Percentiles rank a stretch among this genome's conserved stretches.
phyloP scores from a whole-genome alignment of 805 yeast genomes.

The Ogataea methylovora region DNA sequence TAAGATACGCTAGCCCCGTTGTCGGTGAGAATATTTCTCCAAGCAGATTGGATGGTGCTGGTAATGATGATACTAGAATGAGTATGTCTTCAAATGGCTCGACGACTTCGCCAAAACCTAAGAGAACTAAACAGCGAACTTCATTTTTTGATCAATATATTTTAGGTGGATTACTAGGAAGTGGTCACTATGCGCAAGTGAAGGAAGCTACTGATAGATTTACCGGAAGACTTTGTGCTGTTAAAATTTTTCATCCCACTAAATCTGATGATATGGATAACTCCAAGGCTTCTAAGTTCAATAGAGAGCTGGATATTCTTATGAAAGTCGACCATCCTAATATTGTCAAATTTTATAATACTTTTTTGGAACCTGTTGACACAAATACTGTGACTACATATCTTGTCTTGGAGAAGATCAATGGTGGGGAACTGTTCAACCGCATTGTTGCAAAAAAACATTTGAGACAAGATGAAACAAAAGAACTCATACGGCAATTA shows the following conservation, averaged over 20 bases:
- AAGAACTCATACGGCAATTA: conserved; percentile 46
- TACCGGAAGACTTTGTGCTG: conserved; percentile 60
- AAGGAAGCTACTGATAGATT: conserved; percentile 55
- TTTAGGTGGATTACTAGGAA: conserved; percentile 54
- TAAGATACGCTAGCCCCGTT: conserved; percentile 11
- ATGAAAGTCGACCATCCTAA: conserved; percentile 62
- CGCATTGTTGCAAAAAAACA: conserved; percentile 60
- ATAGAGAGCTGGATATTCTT: conserved; percentile 62
- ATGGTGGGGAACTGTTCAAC: conserved; percentile 70
- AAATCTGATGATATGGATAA: conserved; percentile 19
- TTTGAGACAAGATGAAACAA: conserved; percentile 55
- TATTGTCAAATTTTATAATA: conserved; percentile 57
- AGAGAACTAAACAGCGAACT: conserved; percentile 8
- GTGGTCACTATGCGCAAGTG: conserved; percentile 80
- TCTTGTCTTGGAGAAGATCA: conserved; percentile 64
- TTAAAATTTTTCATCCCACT: conserved; percentile 55
- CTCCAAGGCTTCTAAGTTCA: conserved; percentile 27
- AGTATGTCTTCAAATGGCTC: conserved; percentile 1
- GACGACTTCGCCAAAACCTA: conserved; percentile 6
- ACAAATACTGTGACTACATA: conserved; percentile 43
- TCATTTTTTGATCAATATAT: conserved; percentile 53
- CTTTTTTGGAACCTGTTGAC: conserved; percentile 43
- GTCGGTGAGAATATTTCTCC: neutral
- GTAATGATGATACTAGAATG: neutral
- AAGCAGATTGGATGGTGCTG: neutral